Conservation (phyloP, 2,329 filamentous ascomycete genomes). For the Fusarium austroafricanum region DNA sequence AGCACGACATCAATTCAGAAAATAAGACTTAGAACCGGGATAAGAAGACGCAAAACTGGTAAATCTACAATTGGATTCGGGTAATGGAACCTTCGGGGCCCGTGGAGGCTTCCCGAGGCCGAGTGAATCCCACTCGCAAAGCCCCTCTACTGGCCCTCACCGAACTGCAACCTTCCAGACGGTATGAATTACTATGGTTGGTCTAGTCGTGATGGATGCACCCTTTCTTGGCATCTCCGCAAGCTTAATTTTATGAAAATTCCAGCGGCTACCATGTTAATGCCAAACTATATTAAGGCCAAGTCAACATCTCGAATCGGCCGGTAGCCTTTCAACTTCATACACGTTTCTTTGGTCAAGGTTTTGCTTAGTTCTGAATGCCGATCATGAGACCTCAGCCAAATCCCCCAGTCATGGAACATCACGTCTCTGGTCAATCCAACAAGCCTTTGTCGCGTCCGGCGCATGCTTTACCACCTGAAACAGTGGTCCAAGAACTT, state of each 20-base stretch:
- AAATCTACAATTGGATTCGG: background rate
- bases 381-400: conserved; percentile 9
- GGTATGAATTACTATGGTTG: conserved; percentile 10
- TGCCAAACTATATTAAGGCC: background rate
- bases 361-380: background rate
- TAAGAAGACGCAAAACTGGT: background rate
- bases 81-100: conserved; percentile 1
- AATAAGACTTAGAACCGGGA: conserved; percentile 12
- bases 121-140: background rate
- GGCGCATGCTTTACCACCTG: conserved; percentile 70
- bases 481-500: conserved; percentile 65
- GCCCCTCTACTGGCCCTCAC: background rate
- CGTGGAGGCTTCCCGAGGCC: background rate
- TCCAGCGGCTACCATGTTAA: no score
- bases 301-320: background rate
- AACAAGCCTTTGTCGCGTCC: conserved; percentile 67
- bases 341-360: background rate
- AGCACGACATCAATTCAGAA: background rate
- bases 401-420: conserved; percentile 2
- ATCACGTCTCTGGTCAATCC: conserved; percentile 55
- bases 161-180: background rate
- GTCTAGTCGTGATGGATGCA: conserved; percentile 7
- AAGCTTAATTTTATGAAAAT: background rate
- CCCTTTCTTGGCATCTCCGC: conserved; percentile 15
- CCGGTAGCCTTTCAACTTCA: background rate